Percentiles rank a stretch among this genome's conserved stretches.
These are phyloP conservation scores for Malassezia globosa DNA, from an alignment of 1,284 basidiomycete genomes.

Conservation along the genomic window DNA sequence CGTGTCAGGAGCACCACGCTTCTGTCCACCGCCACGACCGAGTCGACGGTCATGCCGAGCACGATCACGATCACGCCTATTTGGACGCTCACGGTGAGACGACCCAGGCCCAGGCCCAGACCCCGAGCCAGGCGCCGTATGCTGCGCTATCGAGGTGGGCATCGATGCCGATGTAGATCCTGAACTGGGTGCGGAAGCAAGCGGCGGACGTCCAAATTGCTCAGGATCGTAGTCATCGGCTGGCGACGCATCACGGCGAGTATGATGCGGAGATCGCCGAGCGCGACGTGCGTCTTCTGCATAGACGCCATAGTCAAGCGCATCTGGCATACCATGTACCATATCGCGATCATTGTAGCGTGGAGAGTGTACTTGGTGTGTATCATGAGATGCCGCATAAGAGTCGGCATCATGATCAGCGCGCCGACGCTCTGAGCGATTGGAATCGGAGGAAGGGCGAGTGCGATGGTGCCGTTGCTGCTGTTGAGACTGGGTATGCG, in stretches of 20 bases:
- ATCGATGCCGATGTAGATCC: too few relatives aligned
- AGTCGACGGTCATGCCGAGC: constrained; percentile 16
- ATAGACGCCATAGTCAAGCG: constrained; percentile 36
- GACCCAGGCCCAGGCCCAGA: too few relatives aligned
- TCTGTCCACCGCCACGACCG: constrained; percentile 17
- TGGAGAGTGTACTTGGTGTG: background rate
- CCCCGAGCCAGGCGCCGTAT: too few relatives aligned
- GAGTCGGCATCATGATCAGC: background rate
- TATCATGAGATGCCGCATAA: too few relatives aligned
- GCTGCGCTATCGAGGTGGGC: too few relatives aligned
- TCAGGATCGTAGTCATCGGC: constrained; percentile 9
- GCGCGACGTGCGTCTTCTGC: background rate
- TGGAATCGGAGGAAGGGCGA: too few relatives aligned
- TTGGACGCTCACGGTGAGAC: constrained; percentile 3
- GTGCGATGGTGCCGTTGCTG: too few relatives aligned
- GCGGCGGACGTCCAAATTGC: constrained; percentile 16
- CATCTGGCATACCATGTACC: constrained; percentile 28
- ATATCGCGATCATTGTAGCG: constrained; percentile 41
- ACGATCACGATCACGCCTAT: constrained; percentile 21
- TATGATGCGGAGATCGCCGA: background rate
- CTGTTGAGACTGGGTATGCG: too few relatives aligned
- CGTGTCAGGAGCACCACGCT: constrained; percentile 7
- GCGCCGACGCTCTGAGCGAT: background rate
- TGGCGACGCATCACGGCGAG: background rate
- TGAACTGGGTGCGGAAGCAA: too few relatives aligned